phyloP scores from a whole-genome alignment of 495 filamentous ascomycete species.

The Trichoderma parareesei region DNA sequence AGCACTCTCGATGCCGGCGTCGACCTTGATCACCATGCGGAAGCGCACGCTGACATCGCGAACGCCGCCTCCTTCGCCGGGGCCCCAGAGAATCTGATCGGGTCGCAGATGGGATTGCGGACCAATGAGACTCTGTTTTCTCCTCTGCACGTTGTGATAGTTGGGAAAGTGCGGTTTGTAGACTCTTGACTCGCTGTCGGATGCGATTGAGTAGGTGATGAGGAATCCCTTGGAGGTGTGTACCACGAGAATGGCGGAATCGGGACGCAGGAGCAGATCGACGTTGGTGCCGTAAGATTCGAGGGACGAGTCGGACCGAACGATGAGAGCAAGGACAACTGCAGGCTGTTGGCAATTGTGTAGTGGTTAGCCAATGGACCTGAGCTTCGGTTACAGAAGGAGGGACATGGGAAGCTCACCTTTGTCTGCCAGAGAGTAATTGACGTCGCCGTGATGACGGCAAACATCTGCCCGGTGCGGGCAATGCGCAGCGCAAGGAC shows the following conservation, averaged over 20 bases:
- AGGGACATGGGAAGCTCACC: constrained; percentile 42
- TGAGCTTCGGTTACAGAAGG: not conserved
- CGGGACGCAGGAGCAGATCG: constrained; percentile 78
- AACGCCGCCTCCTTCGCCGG: constrained; percentile 71
- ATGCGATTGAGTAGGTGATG: constrained; percentile 89
- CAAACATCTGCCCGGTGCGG: constrained; percentile 78
- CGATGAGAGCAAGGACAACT: constrained; percentile 74
- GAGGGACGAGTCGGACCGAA: constrained; percentile 70
- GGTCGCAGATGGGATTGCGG: constrained; percentile 45
- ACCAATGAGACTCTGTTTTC: constrained; percentile 63
- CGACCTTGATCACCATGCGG: constrained; percentile 95
- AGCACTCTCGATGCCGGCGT: constrained; percentile 84
- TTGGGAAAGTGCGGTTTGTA: constrained; percentile 73
- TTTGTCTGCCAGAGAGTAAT: constrained; percentile 93
- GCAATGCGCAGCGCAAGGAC: constrained; percentile 72
- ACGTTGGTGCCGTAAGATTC: constrained; percentile 78
- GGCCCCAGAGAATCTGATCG: constrained; percentile 49
- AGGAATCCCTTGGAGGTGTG: constrained; percentile 82
- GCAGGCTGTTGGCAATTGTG: constrained; percentile 55
- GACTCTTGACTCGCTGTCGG: constrained; percentile 70
- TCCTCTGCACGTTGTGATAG: constrained; percentile 54
- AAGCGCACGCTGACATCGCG: constrained; percentile 84
- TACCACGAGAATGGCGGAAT: constrained; percentile 85
- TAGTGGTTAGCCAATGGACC: not conserved
- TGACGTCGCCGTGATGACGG: constrained; percentile 72